Evolutionary conservation across 2,329 filamentous ascomycete genomes (phyloP).

Genomic region (Zymoseptoria crescenta): DNA sequence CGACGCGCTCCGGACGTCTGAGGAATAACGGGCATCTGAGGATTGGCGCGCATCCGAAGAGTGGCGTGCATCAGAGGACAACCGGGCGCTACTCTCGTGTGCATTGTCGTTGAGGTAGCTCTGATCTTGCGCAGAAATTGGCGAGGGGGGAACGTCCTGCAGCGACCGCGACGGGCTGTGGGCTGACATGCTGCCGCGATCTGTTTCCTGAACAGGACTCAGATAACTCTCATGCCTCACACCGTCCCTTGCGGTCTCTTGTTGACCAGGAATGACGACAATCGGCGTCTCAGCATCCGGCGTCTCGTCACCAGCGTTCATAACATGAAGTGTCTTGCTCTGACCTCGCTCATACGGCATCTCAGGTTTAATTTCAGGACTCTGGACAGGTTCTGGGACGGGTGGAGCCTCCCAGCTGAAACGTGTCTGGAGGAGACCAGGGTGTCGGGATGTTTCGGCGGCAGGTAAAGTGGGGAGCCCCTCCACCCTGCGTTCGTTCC

Average conservation of each 20-base stretch:
- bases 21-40: background rate
- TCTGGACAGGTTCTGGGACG: constrained; percentile 8
- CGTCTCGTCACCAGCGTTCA: constrained; percentile 32
- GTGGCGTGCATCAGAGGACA: background rate
- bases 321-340: constrained; percentile 34
- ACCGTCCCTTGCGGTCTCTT: background rate
- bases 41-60: background rate
- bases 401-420: constrained; percentile 33
- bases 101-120: background rate
- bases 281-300: constrained; percentile 6
- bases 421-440: constrained; percentile 25
- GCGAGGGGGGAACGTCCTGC: constrained; percentile 16
- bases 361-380: constrained; percentile 23
- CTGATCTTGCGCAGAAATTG: constrained; percentile 12
- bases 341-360: constrained; percentile 26
- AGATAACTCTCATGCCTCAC: constrained; percentile 5
- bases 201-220: constrained; percentile 16
- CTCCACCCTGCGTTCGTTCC: constrained; percentile 16
- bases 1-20: background rate
- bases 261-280: background rate
- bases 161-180: constrained; percentile 9
- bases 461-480: constrained; percentile 24
- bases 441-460: constrained; percentile 9
- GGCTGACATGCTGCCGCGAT: constrained; percentile 12
- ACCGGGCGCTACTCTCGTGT: background rate